These are phyloP conservation scores for Musa balbisiana DNA, from an alignment of 202 grass and related monocot genomes.

Conservation along the genomic window DNA sequence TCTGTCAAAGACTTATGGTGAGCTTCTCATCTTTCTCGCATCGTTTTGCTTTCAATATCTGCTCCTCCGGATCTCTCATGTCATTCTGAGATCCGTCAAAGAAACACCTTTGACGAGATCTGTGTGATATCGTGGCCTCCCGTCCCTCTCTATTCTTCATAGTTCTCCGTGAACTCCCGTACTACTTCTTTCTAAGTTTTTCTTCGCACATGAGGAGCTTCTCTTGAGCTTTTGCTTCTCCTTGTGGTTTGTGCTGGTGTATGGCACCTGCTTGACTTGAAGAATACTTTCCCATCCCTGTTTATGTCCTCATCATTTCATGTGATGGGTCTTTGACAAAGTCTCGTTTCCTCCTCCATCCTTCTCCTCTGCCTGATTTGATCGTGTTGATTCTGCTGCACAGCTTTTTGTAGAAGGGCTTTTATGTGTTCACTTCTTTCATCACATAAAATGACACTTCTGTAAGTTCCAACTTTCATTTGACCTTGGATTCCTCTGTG, in stretches of 20 bases:
- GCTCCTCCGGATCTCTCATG: conserved; percentile 1
- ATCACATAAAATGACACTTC: conserved; percentile 74
- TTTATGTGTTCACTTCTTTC: background rate
- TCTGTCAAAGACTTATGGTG: background rate
- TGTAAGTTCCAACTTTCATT: conserved; percentile 23
- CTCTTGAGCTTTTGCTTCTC: conserved; percentile 8
- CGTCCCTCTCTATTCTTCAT: background rate
- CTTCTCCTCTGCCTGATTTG: background rate
- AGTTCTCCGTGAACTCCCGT: background rate
- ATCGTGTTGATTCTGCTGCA: background rate
- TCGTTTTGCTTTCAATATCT: too few relatives aligned
- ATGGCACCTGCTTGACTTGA: conserved; percentile 15
- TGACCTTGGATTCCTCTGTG: background rate
- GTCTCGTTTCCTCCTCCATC: background rate
- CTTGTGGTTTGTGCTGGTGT: background rate
- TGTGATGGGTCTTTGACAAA: conserved; percentile 31
- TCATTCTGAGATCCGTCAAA: background rate
- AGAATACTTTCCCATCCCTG: background rate
- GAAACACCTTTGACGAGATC: background rate
- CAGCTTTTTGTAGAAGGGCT: background rate
- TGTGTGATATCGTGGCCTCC: background rate
- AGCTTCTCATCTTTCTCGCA: background rate
- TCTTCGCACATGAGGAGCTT: background rate
- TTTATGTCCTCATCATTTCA: conserved; percentile 38
- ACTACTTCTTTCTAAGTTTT: background rate